phyloP scores from a whole-genome alignment of 345 rosid species.

The Bruguiera parviflora region DNA sequence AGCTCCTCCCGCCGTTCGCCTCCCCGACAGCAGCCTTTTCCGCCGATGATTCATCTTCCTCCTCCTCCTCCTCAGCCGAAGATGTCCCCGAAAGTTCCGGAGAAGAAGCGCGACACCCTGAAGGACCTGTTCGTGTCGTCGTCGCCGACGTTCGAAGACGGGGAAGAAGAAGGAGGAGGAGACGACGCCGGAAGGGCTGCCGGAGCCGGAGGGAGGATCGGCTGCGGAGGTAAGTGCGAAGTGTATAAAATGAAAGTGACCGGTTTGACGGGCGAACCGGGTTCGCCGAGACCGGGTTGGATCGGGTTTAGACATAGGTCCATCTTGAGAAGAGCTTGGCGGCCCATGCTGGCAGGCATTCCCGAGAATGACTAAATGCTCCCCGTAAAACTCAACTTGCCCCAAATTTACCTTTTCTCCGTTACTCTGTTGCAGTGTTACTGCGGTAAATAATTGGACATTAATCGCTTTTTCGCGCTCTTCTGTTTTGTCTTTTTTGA shows the following conservation, averaged over 20 bases:
- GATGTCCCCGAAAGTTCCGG: constrained; percentile 2
- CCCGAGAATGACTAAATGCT: constrained; percentile 34
- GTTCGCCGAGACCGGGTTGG: constrained; percentile 53
- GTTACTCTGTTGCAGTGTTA: too few relatives aligned
- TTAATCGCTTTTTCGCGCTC: too few relatives aligned
- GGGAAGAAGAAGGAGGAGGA: constrained; percentile 18
- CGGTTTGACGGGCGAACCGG: constrained; percentile 29
- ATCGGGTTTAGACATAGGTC: constrained; percentile 58
- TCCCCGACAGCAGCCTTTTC: constrained; percentile 7
- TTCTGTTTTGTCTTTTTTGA: too few relatives aligned
- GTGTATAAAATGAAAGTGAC: constrained; percentile 25
- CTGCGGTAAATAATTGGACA: too few relatives aligned
- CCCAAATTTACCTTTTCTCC: too few relatives aligned
- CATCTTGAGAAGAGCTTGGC: constrained; percentile 66
- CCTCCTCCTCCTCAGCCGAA: not conserved
- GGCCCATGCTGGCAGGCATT: constrained; percentile 64
- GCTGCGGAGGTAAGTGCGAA: constrained; percentile 16
- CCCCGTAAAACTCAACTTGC: too few relatives aligned
- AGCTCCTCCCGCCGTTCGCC: constrained; percentile 37
- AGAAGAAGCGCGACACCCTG: constrained; percentile 41
- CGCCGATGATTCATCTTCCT: constrained; percentile 7
- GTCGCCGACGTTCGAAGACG: constrained; percentile 26
- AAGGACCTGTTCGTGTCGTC: constrained; percentile 66
- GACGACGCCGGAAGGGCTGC: not conserved
- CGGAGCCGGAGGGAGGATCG: constrained; percentile 23